Evolutionary conservation across 2,329 filamentous ascomycete genomes (phyloP).

Genomic region (Hypoxylon sp.): DNA sequence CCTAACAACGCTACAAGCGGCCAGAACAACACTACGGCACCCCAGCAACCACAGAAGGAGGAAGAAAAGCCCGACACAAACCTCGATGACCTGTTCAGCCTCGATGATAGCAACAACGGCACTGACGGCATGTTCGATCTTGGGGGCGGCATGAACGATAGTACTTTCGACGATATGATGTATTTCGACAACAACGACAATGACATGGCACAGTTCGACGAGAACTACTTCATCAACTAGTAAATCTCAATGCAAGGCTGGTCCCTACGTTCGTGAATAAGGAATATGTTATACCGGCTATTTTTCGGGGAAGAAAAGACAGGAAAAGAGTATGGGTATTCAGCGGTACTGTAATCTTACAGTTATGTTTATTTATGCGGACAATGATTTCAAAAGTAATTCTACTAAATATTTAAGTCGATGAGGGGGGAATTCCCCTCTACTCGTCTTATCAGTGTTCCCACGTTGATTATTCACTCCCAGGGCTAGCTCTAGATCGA

Average conservation of each 20-base stretch:
- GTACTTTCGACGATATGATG: conserved; percentile 65
- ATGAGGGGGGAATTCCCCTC: neutral
- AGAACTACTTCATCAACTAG: conserved; percentile 60
- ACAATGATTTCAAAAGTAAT: too few species aligned
- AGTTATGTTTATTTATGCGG: neutral
- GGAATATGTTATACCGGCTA: too few species aligned
- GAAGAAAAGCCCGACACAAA: conserved; percentile 52
- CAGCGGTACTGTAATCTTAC: neutral
- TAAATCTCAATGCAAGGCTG: neutral
- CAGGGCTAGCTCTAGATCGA: neutral
- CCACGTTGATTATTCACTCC: too few species aligned
- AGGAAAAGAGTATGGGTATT: neutral
- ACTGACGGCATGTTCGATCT: conserved; percentile 59
- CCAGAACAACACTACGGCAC: conserved; percentile 18
- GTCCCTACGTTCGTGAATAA: neutral
- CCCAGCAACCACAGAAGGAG: conserved; percentile 41
- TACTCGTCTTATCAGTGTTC: too few species aligned
- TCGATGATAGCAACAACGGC: conserved; percentile 56
- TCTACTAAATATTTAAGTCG: neutral
- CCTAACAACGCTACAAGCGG: conserved; percentile 30
- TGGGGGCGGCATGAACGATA: conserved; percentile 57
- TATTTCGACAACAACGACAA: conserved; percentile 63
- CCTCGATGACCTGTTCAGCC: conserved; percentile 65
- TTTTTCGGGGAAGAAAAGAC: neutral
- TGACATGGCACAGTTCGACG: conserved; percentile 64